Evolutionary conservation across 1,284 basidiomycete genomes (phyloP).

Genomic region (Moesziomyces globuligerus): DNA sequence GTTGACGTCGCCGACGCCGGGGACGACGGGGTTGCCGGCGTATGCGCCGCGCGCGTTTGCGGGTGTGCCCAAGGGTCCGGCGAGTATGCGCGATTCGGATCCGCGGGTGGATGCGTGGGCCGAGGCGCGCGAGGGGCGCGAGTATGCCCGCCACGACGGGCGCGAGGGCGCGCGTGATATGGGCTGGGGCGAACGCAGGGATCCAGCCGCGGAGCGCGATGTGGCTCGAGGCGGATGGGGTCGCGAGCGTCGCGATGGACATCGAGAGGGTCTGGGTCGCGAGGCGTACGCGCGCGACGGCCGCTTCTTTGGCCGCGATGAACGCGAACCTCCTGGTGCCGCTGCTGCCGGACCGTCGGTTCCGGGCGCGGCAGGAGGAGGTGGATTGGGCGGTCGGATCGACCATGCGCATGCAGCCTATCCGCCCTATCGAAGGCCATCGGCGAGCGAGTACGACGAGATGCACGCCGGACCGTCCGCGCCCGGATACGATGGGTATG

Average conservation of each 20-base stretch:
- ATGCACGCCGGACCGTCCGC: background rate
- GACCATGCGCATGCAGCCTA: slow-evolving; percentile 9
- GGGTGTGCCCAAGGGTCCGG: slow-evolving; percentile 52
- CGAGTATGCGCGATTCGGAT: slow-evolving; percentile 48
- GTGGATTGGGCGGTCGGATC: background rate
- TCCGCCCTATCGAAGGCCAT: slow-evolving; percentile 24
- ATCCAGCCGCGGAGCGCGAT: slow-evolving; percentile 8
- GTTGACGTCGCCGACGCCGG: slow-evolving; percentile 25
- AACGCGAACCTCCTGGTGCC: background rate
- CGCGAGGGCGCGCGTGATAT: slow-evolving; percentile 16
- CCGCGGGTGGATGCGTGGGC: slow-evolving; percentile 36
- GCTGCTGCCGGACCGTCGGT: slow-evolving; percentile 1
- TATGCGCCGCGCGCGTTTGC: slow-evolving; percentile 37
- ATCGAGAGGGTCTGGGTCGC: background rate
- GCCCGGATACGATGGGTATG: slow-evolving; percentile 31
- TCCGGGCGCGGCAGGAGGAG: background rate
- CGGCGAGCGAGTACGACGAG: slow-evolving; percentile 32
- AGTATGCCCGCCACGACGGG: no score
- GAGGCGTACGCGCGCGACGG: slow-evolving; percentile 7
- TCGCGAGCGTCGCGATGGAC: slow-evolving; percentile 12
- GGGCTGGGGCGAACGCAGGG: slow-evolving; percentile 33
- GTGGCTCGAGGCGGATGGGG: slow-evolving; percentile 13
- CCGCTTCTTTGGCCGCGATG: slow-evolving; percentile 8
- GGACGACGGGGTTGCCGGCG: slow-evolving; percentile 11
- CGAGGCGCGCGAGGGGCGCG: slow-evolving; percentile 21